phyloP scores from a whole-genome alignment of 768 basidiomycete species.

The Russula griseocarnosa region DNA sequence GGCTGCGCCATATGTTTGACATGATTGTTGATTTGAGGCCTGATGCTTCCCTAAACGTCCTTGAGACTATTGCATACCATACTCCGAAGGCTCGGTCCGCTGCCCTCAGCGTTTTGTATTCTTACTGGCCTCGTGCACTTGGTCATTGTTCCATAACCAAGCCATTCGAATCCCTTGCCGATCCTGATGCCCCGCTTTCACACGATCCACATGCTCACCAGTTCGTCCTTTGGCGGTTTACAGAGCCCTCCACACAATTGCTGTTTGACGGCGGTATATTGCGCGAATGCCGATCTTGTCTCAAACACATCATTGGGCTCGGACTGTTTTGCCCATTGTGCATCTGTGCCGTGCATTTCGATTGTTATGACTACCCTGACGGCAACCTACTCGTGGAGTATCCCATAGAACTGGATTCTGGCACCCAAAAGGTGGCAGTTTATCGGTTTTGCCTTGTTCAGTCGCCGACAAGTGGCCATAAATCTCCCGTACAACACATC shows the following conservation, averaged over 20 bases:
- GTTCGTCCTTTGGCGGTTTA: slow-evolving; percentile 67
- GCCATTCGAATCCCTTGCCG: slow-evolving; percentile 44
- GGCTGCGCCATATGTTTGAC: slow-evolving; percentile 52
- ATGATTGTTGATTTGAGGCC: slow-evolving; percentile 54
- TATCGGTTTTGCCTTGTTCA: slow-evolving; percentile 55
- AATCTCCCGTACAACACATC: slow-evolving; percentile 29
- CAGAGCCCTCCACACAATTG: slow-evolving; percentile 29
- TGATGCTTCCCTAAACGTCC: slow-evolving; percentile 65
- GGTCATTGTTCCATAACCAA: slow-evolving; percentile 64
- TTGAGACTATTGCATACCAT: slow-evolving; percentile 69
- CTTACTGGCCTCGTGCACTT: slow-evolving; percentile 63
- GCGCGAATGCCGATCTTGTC: slow-evolving; percentile 55
- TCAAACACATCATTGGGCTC: slow-evolving; percentile 54
- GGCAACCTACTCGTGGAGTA: slow-evolving; percentile 60
- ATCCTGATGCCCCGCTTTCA: slow-evolving; percentile 31
- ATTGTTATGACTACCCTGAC: slow-evolving; percentile 70
- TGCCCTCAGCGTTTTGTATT: slow-evolving; percentile 53
- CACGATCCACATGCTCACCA: slow-evolving; percentile 53
- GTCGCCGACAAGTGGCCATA: slow-evolving; percentile 33
- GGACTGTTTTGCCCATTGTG: slow-evolving; percentile 71
- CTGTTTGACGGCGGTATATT: slow-evolving; percentile 37
- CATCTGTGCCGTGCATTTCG: slow-evolving; percentile 65
- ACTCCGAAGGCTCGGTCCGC: slow-evolving; percentile 49
- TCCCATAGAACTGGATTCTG: slow-evolving; percentile 41
- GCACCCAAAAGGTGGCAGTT: slow-evolving; percentile 55